Evolutionary conservation across 306 rosid genomes (phyloP).

Genomic region (Nissolia schottii): DNA sequence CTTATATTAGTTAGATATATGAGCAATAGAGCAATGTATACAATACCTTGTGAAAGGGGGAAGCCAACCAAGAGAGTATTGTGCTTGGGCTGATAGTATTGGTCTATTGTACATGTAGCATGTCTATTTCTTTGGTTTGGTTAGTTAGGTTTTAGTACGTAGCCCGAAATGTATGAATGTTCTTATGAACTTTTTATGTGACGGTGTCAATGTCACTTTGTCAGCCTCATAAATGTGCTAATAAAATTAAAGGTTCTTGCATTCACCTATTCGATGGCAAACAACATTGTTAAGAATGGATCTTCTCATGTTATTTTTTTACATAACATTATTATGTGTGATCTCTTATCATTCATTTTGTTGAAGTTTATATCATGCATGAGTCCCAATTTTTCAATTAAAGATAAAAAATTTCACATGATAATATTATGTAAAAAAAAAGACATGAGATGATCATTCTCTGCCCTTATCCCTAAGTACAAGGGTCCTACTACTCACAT

Average conservation of each 20-base stretch:
- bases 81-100: not conserved
- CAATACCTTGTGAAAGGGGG: not conserved
- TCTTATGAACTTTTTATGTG: not conserved
- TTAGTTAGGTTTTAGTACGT: not conserved
- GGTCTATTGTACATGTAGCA: not conserved
- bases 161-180: constrained; percentile 23
- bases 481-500: not conserved
- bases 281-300: too few relatives aligned
- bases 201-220: not conserved
- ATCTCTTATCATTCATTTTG: too few relatives aligned
- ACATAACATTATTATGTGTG: too few relatives aligned
- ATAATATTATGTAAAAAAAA: too few relatives aligned
- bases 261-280: not conserved
- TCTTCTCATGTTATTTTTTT: too few relatives aligned
- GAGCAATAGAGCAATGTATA: too few relatives aligned
- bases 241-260: not conserved
- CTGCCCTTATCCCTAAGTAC: not conserved
- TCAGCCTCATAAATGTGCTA: not conserved
- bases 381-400: too few relatives aligned
- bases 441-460: too few relatives aligned
- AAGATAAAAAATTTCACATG: too few relatives aligned
- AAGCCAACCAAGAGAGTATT: not conserved
- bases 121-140: not conserved
- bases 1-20: too few relatives aligned
- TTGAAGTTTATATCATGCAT: too few relatives aligned